phyloP scores from a whole-genome alignment of 352 stramenopile genomes.

The Phytopythium helicoides region DNA sequence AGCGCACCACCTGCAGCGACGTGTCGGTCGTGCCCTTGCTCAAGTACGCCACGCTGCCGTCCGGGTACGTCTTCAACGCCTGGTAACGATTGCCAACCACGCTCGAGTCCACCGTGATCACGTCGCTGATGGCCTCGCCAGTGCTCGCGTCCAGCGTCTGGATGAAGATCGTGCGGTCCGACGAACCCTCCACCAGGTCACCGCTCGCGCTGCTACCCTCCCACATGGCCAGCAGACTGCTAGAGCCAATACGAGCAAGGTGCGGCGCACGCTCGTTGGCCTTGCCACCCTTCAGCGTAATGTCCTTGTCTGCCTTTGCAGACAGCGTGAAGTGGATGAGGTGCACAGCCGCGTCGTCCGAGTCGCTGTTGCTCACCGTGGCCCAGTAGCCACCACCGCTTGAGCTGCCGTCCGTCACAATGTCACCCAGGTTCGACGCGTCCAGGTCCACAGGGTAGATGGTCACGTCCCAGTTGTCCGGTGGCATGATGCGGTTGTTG shows the following conservation, averaged over 20 bases:
- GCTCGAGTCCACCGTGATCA: slow-evolving; percentile 35
- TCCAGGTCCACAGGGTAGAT: slow-evolving; percentile 57
- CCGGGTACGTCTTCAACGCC: slow-evolving; percentile 45
- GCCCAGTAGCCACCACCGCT: slow-evolving; percentile 56
- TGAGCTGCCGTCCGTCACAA: slow-evolving; percentile 27
- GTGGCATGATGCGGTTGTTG: slow-evolving; percentile 71
- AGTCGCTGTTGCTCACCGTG: slow-evolving; percentile 50
- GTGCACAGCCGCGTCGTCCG: slow-evolving; percentile 47
- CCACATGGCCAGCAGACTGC: slow-evolving; percentile 46
- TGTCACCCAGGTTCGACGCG: slow-evolving; percentile 47
- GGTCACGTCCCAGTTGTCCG: slow-evolving; percentile 41
- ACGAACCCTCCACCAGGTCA: slow-evolving; percentile 23
- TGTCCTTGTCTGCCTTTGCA: slow-evolving; percentile 40
- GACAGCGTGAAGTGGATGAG: slow-evolving; percentile 58
- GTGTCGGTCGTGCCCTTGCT: slow-evolving; percentile 39
- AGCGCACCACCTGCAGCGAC: slow-evolving; percentile 48
- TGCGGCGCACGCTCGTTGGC: slow-evolving; percentile 53
- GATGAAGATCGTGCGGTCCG: slow-evolving; percentile 40
- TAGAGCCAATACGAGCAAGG: slow-evolving; percentile 33
- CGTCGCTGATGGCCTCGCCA: slow-evolving; percentile 39
- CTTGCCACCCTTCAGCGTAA: slow-evolving; percentile 43
- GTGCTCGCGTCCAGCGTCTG: slow-evolving; percentile 43
- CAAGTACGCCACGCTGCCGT: slow-evolving; percentile 53
- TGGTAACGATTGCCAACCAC: slow-evolving; percentile 65
- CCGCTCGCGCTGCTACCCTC: slow-evolving; percentile 38